Evolutionary conservation across 2,329 filamentous ascomycete genomes (phyloP), one percentile per base, ranked within the genome.

Genomic region (Dothistroma pini): DNA sequence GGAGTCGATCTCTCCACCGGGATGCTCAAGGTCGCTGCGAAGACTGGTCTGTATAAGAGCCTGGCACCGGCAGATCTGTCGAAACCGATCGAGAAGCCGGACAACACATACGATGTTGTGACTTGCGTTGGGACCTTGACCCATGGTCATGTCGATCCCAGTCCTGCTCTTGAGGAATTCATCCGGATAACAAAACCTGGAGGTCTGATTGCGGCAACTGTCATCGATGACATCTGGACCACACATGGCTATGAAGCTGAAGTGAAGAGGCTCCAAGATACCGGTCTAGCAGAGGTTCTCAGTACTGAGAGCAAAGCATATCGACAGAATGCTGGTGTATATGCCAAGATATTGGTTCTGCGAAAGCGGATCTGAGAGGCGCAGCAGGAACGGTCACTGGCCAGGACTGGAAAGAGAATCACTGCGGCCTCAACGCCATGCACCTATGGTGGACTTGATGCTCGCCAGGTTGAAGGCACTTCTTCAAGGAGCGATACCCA

Each of bases 111-210:
- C 63, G 81, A 83, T 56, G 77, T 78, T 7, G 75, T 84, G 25
- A 76, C 77, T 1, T 85, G 83, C 71, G 77, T 80, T 29, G 83
- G 83, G 29, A 84, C 81, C 2, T 77, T 85, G 60, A 85, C 83
- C 0, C 76, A 79, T 58, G 81, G 80, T 8, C 82, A 84, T 63
- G 78, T 85, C 38, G 82, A 82, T 0, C 81, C 82, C 0, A 69
- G 73, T 53, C 70, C 70, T 0, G 79, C 79, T 4, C 66, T 85
- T 47, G 69, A 74, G 29, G 82, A 84, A 66, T 56, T 85, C 54
- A 74, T 82, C 25, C 74, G 83, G 10, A 69, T 85, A 3, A 73
- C 78, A 32, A 81, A 79, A 71, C 74, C 66, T 11, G 75, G 74
- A 4, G 83, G 83, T 0, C 67, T 82, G 35, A 70, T 85, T 35